Conservation (phyloP, 495 filamentous ascomycete genomes). For the Aspergillus campestris region DNA sequence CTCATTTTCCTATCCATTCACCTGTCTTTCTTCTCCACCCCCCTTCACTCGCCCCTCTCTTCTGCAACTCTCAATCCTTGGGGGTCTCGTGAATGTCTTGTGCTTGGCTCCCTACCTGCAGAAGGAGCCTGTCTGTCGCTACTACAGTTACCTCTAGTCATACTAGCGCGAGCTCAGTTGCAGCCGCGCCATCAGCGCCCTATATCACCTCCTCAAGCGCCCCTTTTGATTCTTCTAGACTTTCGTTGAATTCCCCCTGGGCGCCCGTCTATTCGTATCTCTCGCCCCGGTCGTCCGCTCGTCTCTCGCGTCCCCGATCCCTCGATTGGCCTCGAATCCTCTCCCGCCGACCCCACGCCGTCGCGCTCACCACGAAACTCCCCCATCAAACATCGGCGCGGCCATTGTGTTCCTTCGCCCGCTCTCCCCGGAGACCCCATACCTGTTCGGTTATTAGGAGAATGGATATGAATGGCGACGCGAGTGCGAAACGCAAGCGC, state of each 20-base stretch:
- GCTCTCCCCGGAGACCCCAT: conserved; percentile 1
- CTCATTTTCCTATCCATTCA: conserved; percentile 3
- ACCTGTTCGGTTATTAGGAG: conserved; percentile 7
- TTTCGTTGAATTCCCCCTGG: too few species aligned
- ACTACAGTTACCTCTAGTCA: conserved; percentile 4
- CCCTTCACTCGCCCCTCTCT: conserved; percentile 1
- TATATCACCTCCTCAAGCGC: too few species aligned
- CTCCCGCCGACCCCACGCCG: conserved; percentile 4
- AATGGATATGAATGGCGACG: conserved; percentile 47
- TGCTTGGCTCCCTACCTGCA: conserved; percentile 17
- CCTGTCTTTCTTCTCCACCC: conserved; percentile 4
- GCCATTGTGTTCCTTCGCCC: conserved; percentile 5
- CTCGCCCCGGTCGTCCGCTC: background rate
- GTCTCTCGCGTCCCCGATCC: background rate
- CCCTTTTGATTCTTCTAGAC: too few species aligned
- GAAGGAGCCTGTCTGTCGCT: conserved; percentile 25
- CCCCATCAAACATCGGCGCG: background rate
- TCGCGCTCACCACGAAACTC: conserved; percentile 1
- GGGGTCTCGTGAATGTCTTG: conserved; percentile 25
- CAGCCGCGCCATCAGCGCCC: conserved; percentile 5
- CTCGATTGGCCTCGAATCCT: conserved; percentile 6
- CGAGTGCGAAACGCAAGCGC: conserved; percentile 53
- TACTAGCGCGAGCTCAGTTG: conserved; percentile 1
- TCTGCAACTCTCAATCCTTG: conserved; percentile 7
- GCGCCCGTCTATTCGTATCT: too few species aligned